These are phyloP conservation scores for Rosa hybrid DNA, from an alignment of 331 rosid genomes.

Conservation along the genomic window DNA sequence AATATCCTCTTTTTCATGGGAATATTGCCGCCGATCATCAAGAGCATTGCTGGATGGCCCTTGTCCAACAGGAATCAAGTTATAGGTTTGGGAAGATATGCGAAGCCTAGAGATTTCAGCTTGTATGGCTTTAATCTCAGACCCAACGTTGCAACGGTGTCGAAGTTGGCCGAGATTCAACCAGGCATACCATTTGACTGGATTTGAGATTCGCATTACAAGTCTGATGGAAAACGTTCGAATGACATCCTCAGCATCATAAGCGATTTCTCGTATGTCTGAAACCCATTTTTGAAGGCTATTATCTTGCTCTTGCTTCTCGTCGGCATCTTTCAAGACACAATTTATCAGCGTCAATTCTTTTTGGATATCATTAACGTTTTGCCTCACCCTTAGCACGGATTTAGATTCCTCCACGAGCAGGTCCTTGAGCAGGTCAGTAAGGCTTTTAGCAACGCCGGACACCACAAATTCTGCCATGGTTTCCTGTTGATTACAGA, in stretches of 20 bases:
- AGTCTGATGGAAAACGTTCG: slow-evolving; percentile 34
- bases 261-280: slow-evolving; percentile 42
- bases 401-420: too few relatives aligned
- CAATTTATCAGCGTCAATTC: slow-evolving; percentile 42
- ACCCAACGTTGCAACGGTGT: neutral
- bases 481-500: neutral
- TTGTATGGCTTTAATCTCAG: neutral
- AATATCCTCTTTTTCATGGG: neutral
- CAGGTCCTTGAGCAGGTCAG: slow-evolving; percentile 10
- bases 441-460: slow-evolving; percentile 32
- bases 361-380: slow-evolving; percentile 22
- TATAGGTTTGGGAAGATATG: neutral
- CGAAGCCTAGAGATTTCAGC: neutral
- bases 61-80: neutral
- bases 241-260: slow-evolving; percentile 43
- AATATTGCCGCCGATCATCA: neutral
- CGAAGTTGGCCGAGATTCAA: neutral
- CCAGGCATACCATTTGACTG: neutral
- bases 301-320: slow-evolving; percentile 37
- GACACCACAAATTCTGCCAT: slow-evolving; percentile 48
- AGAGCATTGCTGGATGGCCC: slow-evolving; percentile 31
- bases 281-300: slow-evolving; percentile 35
- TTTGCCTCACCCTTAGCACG: slow-evolving; percentile 27
- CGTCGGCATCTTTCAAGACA: slow-evolving; percentile 52
- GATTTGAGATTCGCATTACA: neutral